Evolutionary conservation across 805 yeast species (phyloP).

Genomic region (Saccharomyces mikatae): DNA sequence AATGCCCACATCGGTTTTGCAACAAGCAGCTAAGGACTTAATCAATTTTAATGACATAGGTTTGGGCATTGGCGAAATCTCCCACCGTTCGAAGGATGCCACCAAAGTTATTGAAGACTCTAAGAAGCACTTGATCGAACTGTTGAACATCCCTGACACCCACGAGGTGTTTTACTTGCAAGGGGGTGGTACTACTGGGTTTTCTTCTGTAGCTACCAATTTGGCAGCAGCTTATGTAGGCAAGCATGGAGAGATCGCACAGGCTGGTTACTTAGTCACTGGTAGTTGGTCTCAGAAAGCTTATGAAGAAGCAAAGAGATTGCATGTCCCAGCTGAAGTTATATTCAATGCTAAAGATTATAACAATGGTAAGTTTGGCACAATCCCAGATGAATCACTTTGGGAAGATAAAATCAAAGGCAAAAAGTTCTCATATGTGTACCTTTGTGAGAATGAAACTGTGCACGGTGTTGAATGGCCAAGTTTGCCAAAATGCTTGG

Average conservation of each 20-base stretch:
- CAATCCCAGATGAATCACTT: slow-evolving; percentile 54
- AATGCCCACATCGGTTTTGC: slow-evolving; percentile 73
- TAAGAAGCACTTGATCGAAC: slow-evolving; percentile 53
- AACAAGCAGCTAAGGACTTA: slow-evolving; percentile 81
- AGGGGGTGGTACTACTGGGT: slow-evolving; percentile 97
- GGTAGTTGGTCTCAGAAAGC: slow-evolving; percentile 94
- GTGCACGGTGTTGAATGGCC: slow-evolving; percentile 87
- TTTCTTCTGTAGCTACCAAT: slow-evolving; percentile 80
- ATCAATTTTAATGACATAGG: slow-evolving; percentile 62
- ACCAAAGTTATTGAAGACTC: slow-evolving; percentile 67
- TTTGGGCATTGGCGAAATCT: slow-evolving; percentile 90
- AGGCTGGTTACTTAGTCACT: slow-evolving; percentile 79
- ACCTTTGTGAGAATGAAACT: slow-evolving; percentile 94
- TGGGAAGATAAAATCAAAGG: slow-evolving; percentile 48
- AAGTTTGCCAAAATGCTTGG: slow-evolving; percentile 38
- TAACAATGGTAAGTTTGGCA: slow-evolving; percentile 48
- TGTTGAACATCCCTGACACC: slow-evolving; percentile 76
- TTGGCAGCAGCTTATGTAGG: slow-evolving; percentile 66
- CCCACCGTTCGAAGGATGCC: slow-evolving; percentile 88
- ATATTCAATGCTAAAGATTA: slow-evolving; percentile 56
- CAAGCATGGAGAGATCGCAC: slow-evolving; percentile 66
- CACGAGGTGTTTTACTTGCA: slow-evolving; percentile 93
- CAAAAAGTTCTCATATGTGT: slow-evolving; percentile 68
- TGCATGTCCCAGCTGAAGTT: slow-evolving; percentile 67
- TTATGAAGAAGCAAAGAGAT: slow-evolving; percentile 73